These are phyloP conservation scores for Boletus sensibilis DNA, from an alignment of 768 basidiomycete species.

Conservation along the genomic window DNA sequence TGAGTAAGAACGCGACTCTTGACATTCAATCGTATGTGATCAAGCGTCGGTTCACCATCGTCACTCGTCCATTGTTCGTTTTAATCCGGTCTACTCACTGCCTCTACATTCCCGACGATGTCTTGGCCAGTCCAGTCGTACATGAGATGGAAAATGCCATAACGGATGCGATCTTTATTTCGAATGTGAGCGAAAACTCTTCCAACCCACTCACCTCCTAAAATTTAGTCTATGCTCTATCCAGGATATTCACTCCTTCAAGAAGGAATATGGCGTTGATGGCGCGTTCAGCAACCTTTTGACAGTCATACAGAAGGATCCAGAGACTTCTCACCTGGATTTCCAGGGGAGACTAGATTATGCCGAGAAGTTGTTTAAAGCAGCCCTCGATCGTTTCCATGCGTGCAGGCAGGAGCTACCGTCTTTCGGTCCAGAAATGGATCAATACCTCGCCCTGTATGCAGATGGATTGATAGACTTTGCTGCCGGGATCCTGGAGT, in stretches of 20 bases:
- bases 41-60: constrained; percentile 10
- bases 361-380: constrained; percentile 5
- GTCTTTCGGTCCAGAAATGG: constrained; percentile 7
- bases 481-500: constrained; percentile 8
- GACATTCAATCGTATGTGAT: constrained; percentile 11
- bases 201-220: background rate
- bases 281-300: constrained; percentile 10
- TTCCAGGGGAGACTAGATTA: constrained; percentile 12
- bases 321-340: constrained; percentile 10
- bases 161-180: constrained; percentile 6
- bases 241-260: constrained; percentile 19
- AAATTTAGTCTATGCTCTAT: background rate
- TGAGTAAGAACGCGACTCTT: background rate
- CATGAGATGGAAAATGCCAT: constrained; percentile 11
- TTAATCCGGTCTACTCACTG: background rate
- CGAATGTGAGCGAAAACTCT: constrained; percentile 8
- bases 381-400: constrained; percentile 3
- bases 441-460: constrained; percentile 7
- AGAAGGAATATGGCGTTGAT: constrained; percentile 13
- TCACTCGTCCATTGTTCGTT: background rate
- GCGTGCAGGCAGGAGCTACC: constrained; percentile 5
- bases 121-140: constrained; percentile 6
- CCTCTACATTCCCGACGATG: constrained; percentile 7
- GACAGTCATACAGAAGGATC: constrained; percentile 8
- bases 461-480: constrained; percentile 11